Percentiles rank a stretch among this genome's conserved stretches.
Evolutionary conservation across 2,329 filamentous ascomycete genomes (phyloP).

Genomic region (Stagonosporopsis vannaccii): DNA sequence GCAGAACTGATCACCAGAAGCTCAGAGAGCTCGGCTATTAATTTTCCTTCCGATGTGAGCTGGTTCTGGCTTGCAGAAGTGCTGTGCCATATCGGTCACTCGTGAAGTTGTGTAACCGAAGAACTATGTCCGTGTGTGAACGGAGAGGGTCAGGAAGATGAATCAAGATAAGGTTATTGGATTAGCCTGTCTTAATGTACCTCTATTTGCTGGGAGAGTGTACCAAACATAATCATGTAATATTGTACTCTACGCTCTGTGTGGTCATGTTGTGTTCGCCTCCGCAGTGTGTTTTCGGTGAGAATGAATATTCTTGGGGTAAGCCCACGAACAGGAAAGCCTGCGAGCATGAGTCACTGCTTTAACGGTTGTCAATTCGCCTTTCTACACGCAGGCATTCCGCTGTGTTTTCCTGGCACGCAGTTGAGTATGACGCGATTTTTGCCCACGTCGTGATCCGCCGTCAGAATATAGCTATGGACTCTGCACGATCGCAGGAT

Average conservation of each 20-base stretch:
- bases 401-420: background rate
- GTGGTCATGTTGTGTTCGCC: background rate
- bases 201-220: too few relatives aligned
- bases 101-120: too few relatives aligned
- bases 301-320: background rate
- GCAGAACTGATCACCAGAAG: background rate
- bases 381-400: background rate
- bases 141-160: too few relatives aligned
- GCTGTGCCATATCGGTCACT: too few relatives aligned
- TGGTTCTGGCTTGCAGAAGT: too few relatives aligned
- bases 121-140: too few relatives aligned
- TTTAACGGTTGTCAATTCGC: background rate
- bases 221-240: too few relatives aligned
- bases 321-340: background rate
- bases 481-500: constrained; percentile 2
- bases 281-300: background rate
- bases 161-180: too few relatives aligned
- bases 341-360: background rate
- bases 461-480: constrained; percentile 8
- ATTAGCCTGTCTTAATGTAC: too few relatives aligned
- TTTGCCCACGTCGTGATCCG: background rate
- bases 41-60: background rate
- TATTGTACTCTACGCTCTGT: background rate
- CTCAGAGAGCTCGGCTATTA: background rate
- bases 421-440: background rate